A percentile compares a stretch with the other conserved stretches of the same genome.
These are phyloP conservation scores for Lachancea thermotolerans DNA, from an alignment of 805 yeast species.

Conservation along the genomic window DNA sequence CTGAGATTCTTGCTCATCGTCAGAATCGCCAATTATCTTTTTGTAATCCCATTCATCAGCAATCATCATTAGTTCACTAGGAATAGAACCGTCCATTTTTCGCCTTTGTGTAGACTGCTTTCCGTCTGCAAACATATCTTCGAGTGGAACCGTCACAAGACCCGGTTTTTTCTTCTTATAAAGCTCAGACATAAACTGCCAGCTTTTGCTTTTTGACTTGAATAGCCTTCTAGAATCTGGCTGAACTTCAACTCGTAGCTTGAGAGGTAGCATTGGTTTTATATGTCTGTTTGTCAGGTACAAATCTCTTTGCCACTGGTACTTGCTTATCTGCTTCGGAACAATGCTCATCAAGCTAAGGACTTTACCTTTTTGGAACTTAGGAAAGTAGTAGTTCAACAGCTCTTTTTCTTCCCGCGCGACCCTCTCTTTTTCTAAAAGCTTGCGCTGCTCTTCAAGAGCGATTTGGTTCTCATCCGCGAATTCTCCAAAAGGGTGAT, in stretches of 20 bases:
- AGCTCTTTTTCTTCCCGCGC: conserved; percentile 31
- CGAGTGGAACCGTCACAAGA: conserved; percentile 16
- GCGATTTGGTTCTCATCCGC: conserved; percentile 14
- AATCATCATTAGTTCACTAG: conserved; percentile 55
- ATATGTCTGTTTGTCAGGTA: conserved; percentile 26
- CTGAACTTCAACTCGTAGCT: conserved; percentile 46
- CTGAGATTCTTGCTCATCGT: not conserved
- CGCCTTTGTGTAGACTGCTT: conserved; percentile 12
- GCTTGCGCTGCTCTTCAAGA: conserved; percentile 10
- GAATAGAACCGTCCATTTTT: conserved; percentile 25
- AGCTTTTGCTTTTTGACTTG: conserved; percentile 21
- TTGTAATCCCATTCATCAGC: conserved; percentile 78
- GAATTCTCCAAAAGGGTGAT: conserved; percentile 8
- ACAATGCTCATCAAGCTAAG: conserved; percentile 51
- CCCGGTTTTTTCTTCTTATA: conserved; percentile 14
- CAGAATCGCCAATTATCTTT: conserved; percentile 45
- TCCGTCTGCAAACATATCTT: conserved; percentile 16
- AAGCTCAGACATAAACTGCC: conserved; percentile 5
- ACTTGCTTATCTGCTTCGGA: conserved; percentile 42
- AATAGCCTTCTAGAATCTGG: conserved; percentile 46
- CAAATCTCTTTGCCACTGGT: conserved; percentile 37
- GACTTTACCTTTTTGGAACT: conserved; percentile 42
- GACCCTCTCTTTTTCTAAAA: conserved; percentile 14
- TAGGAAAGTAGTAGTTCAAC: conserved; percentile 48
- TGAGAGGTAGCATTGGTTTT: conserved; percentile 43